These are phyloP conservation scores for Pseudogymnoascus sp. DNA, from an alignment of 2,329 filamentous ascomycete species.

Conservation along the genomic window DNA sequence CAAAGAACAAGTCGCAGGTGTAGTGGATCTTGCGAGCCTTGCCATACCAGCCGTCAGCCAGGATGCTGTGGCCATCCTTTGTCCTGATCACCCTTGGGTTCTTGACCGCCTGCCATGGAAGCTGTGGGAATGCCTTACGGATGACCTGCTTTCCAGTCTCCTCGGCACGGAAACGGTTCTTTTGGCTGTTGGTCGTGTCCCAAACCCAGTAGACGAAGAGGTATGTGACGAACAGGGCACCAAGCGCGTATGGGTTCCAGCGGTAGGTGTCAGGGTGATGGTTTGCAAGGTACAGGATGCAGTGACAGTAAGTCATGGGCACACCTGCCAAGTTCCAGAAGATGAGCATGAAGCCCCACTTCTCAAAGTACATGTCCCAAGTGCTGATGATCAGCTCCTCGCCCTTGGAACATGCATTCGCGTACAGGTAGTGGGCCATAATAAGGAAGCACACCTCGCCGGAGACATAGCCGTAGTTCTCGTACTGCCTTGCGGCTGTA, in stretches of 20 bases:
- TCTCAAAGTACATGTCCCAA: conserved; percentile 96
- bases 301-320: conserved; percentile 86
- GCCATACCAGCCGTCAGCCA: conserved; percentile 81
- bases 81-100: conserved; percentile 74
- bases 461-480: conserved; percentile 75
- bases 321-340: conserved; percentile 96
- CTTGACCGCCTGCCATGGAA: conserved; percentile 77
- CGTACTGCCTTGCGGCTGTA: conserved; percentile 73
- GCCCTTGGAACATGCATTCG: conserved; percentile 85
- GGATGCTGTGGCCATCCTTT: conserved; percentile 56
- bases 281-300: conserved; percentile 80
- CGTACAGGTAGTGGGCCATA: conserved; percentile 86
- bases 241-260: conserved; percentile 63
- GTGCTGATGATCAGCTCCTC: conserved; percentile 85
- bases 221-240: conserved; percentile 59
- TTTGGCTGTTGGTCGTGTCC: conserved; percentile 88
- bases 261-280: conserved; percentile 69
- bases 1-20: conserved; percentile 71
- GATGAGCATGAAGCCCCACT: conserved; percentile 95
- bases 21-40: conserved; percentile 75
- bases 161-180: conserved; percentile 80
- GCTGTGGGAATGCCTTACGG: conserved; percentile 77
- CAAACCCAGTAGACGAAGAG: conserved; percentile 83
- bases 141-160: conserved; percentile 62
- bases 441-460: conserved; percentile 77